Base-by-base conservation (phyloP, 139 green algal species). In the Desmodesmus armatus region DNA sequence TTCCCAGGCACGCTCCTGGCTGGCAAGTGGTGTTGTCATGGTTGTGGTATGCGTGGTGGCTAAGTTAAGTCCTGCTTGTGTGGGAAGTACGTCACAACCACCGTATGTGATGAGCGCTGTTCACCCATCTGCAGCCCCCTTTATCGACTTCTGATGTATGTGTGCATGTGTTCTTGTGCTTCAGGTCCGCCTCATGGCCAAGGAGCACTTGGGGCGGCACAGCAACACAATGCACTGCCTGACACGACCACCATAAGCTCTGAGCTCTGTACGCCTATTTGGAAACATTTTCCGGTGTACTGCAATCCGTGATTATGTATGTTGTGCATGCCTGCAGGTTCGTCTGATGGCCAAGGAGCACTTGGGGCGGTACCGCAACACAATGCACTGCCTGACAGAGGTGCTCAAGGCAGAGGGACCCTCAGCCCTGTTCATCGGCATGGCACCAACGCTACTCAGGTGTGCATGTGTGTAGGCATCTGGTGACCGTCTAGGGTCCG, bases 331-430 rank as follows among this genome's bases (percentile, higher is more conserved):
- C 17, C 51, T 71, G 35, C 80, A 93, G 88, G 90, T 93, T 23
- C 88, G 90, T 3, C 40, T 93, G 31, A 93, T 93, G 90, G 90
- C 88, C 23, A 90, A 90, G 82, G 90, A 92, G 84, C 90, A 93
- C 72, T 88, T 93, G 41, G 90, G 90, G 3, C 76, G 87, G 25
- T 93, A 93, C 82, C 47, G 44, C 15, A 92, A 93, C 84, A 92
- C 80, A 31, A 31, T 77, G 60, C 84, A 93, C 82, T 93, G 88
- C 90, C 49, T 92, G 29, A 5, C 4, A 0, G 66, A 91, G 78
- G 90, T 90, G 47, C 73, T 93, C 31, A 33, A 31, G 15, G 43
- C 74, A 15, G 90, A 93, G 63, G 90, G 90, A 0, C 15, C 88
- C 19, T 3, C 29, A 25, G 90, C 90, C 1, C 72, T 93, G 15